Evolutionary conservation across 2,329 filamentous ascomycete species (phyloP).

Genomic region (Neocucurbitaria cava): DNA sequence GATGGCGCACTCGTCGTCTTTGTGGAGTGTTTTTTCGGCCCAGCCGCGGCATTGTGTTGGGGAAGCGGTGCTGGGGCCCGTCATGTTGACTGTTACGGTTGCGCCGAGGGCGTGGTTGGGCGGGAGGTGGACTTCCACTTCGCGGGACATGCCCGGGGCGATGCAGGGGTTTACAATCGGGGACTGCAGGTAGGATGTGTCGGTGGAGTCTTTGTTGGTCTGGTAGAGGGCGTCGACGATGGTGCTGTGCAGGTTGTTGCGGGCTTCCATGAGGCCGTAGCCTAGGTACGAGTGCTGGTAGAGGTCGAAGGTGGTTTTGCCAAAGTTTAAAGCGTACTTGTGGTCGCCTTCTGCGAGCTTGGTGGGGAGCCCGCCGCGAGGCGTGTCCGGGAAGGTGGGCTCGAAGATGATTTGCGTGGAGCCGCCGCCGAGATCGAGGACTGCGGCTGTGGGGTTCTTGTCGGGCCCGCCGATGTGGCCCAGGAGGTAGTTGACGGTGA

Average conservation of each 20-base stretch:
- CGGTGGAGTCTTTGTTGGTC: constrained; percentile 59
- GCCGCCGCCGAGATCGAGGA: constrained; percentile 95
- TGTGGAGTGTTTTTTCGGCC: constrained; percentile 88
- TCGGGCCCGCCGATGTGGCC: constrained; percentile 96
- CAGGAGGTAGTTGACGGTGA: constrained; percentile 97
- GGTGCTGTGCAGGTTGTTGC: constrained; percentile 80
- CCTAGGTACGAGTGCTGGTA: constrained; percentile 99
- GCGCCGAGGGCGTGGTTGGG: constrained; percentile 70
- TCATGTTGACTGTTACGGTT: constrained; percentile 80
- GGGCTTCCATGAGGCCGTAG: constrained; percentile 94
- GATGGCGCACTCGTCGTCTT: constrained; percentile 80
- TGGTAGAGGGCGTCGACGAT: constrained; percentile 76
- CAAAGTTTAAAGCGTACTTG: constrained; percentile 91
- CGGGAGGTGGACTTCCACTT: constrained; percentile 75
- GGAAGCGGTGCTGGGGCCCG: constrained; percentile 76
- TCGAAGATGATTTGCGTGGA: constrained; percentile 99
- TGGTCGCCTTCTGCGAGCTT: constrained; percentile 89
- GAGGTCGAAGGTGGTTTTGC: constrained; percentile 86
- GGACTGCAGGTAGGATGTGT: constrained; percentile 69
- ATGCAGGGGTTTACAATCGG: constrained; percentile 87
- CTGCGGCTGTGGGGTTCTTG: constrained; percentile 86
- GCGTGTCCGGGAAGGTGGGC: constrained; percentile 81
- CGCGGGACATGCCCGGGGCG: constrained; percentile 76
- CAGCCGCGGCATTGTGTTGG: constrained; percentile 88
- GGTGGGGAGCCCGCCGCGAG: constrained; percentile 81